Base-by-base conservation (phyloP, 106 monocot species). In the Platanthera zijinensis region DNA sequence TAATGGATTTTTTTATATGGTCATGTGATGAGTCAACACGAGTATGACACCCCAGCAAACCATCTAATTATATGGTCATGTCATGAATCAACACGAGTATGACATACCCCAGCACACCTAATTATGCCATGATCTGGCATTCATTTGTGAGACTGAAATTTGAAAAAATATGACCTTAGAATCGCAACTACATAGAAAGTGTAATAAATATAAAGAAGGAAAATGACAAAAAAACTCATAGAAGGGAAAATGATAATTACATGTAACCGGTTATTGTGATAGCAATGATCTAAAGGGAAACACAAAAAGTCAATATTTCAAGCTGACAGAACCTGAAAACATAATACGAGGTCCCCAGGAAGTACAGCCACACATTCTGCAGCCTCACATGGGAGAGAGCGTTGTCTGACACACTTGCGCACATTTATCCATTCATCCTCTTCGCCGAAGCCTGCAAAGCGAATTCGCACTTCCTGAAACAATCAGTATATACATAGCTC, bases 391-490 rank as follows among this genome's bases (percentile, higher is more conserved):
- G 99, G 99, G 82, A 99, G 94, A 78, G 99, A 99, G 5, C 99
- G 74, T 54, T 90, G 92, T 68, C 99, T 88, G 17, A 99, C 94
- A 78, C 89, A 92, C 59, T 78, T 89, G 25, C 82, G 84, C 32
- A 94, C 99, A 76, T 87, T 90, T 50, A 99, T 76, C 99, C 99
- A 99, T 62, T 99, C 99, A 87, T 99, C 94, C 74, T 99, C 99
- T 81, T 99, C 99, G 17, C 94, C 90, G 83, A 99, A 94, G n/a
- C 99, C 94, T 47, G 87, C 71, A 84, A 99, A 99, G 21, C 89
- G 84, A 80, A 99, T 88, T 5, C 78, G 84, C 66, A 99, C 99
- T 88, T 99, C 94, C 99, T 99, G 81, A 80, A 77, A 79, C 10
- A 77, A 77, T 81, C 39, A 85, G 14, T 50, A 75, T 8, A 8